phyloP scores from a whole-genome alignment of 352 stramenopile genomes.

The Phytopythium oedochilum region DNA sequence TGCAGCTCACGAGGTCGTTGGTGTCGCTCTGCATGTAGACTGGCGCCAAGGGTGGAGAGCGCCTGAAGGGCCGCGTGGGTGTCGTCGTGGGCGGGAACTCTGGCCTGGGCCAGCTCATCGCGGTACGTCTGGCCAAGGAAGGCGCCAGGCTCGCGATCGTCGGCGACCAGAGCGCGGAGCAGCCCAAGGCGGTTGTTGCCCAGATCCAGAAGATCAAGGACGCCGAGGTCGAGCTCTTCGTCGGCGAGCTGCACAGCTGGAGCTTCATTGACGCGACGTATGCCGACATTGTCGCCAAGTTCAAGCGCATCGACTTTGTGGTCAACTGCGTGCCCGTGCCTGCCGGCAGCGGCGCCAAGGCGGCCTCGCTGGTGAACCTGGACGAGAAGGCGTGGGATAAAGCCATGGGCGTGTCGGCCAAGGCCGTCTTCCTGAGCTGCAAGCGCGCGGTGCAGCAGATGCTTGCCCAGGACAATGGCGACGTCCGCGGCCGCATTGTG shows the following conservation, averaged over 20 bases:
- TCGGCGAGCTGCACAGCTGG: constrained; percentile 46
- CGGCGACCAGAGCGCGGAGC: constrained; percentile 19
- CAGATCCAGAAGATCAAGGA: constrained; percentile 29
- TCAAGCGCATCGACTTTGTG: constrained; percentile 67
- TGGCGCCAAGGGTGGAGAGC: constrained; percentile 43
- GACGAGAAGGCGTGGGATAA: constrained; percentile 47
- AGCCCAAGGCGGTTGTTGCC: constrained; percentile 21
- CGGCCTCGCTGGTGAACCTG: constrained; percentile 30
- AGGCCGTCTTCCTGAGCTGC: constrained; percentile 64
- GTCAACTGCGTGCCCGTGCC: constrained; percentile 55
- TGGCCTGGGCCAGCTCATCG: constrained; percentile 53
- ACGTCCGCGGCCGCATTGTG: constrained; percentile 53
- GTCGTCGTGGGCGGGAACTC: constrained; percentile 59
- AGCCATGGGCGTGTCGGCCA: constrained; percentile 55
- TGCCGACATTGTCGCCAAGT: constrained; percentile 28
- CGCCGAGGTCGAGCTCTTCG: constrained; percentile 23
- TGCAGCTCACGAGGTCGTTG: background rate
- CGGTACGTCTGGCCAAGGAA: constrained; percentile 56
- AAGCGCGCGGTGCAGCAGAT: constrained; percentile 63
- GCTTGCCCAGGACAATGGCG: constrained; percentile 47
- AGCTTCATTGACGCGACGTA: constrained; percentile 48
- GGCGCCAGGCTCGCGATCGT: constrained; percentile 50
- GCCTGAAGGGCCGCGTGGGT: constrained; percentile 49
- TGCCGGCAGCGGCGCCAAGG: constrained; percentile 24
- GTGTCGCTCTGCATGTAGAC: too few species aligned